Evolutionary conservation across 2,329 filamentous ascomycete species (phyloP), one percentile per base, ranked within the genome.

Genomic region (Aureobasidium sp.): DNA sequence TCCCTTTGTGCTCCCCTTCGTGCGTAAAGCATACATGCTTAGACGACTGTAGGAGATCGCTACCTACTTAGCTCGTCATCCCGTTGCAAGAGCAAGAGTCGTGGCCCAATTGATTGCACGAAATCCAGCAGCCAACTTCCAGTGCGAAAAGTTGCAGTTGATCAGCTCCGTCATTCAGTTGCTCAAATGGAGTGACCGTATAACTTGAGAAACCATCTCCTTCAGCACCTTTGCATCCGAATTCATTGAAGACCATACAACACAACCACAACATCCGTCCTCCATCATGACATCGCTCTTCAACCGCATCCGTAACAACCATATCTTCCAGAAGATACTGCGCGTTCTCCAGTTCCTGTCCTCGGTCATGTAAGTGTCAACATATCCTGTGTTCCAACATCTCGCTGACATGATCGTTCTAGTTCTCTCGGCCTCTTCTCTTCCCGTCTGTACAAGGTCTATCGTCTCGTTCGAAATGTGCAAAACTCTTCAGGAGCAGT

Each of bases 321-420:
- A 51, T 34, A 14, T 61, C 34, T 61, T 76, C 49, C 71, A 77
- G 22, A 72, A 72, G 56, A 48, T 75, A n/a, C 69, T 72, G 0
- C 76, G 76, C 53, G 64, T 77, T 41, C 65, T 78, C n/a, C 77
- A 79, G 65, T 76, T 80, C 66, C 65, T 78, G 52, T 78, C 76
- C n/a, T 67, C 77, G 9, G 64, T 74, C 60, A 70, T 76, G 53
- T 57, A 57, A 44, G 53, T 25, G 31, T 15, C 5, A 17, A 34
- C 7, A 20, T 29, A 25, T 37, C 48, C 8, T 14, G 12, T 2
- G 9, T 14, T 22, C 15, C 15, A 3, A 8, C 36, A 5, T 45
- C 17, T 44, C 1, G 12, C 36, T 45, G 14, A 44, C 52, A 9
- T 14, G 25, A 15, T 20, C 20, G 5, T n/a, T 36, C 1, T 27